Evolutionary conservation across 768 basidiomycete genomes (phyloP).

Genomic region (Mycena metata): DNA sequence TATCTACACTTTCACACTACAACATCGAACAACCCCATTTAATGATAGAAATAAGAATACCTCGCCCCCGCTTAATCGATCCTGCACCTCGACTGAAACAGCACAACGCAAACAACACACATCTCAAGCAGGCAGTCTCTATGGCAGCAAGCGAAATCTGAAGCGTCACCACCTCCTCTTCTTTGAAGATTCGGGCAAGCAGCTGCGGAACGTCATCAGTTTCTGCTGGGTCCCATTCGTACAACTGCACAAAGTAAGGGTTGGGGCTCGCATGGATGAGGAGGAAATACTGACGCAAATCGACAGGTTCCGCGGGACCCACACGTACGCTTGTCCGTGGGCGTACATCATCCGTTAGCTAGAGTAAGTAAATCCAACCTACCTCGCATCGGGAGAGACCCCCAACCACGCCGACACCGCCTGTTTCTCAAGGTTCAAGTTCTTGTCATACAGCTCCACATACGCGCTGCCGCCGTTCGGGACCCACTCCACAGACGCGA

Average conservation of each 20-base stretch:
- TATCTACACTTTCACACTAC: no score
- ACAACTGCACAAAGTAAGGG: conserved; percentile 3
- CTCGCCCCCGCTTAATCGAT: conserved; percentile 1
- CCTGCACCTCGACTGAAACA: conserved; percentile 16
- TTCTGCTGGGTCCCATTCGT: conserved; percentile 8
- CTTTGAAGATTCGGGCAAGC: conserved; percentile 11
- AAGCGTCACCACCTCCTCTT: conserved; percentile 16
- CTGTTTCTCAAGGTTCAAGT: conserved; percentile 7
- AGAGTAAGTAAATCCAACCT: not conserved
- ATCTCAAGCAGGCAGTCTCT: conserved; percentile 5
- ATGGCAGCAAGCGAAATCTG: conserved; percentile 9
- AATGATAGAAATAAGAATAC: not conserved
- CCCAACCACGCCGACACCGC: conserved; percentile 13
- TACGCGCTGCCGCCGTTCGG: conserved; percentile 2
- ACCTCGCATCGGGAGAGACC: conserved; percentile 18
- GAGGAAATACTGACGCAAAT: conserved; percentile 13
- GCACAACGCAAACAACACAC: conserved; percentile 19
- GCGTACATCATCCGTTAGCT: conserved; percentile 24
- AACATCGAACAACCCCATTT: not conserved
- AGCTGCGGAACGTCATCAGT: not conserved
- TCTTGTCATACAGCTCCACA: conserved; percentile 19
- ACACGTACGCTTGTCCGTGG: conserved; percentile 18
- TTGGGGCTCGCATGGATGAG: no score
- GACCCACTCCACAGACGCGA: conserved; percentile 21
- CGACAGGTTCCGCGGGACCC: conserved; percentile 11